Evolutionary conservation across 2,329 filamentous ascomycete species (phyloP).

Genomic region (Fusarium longipes): DNA sequence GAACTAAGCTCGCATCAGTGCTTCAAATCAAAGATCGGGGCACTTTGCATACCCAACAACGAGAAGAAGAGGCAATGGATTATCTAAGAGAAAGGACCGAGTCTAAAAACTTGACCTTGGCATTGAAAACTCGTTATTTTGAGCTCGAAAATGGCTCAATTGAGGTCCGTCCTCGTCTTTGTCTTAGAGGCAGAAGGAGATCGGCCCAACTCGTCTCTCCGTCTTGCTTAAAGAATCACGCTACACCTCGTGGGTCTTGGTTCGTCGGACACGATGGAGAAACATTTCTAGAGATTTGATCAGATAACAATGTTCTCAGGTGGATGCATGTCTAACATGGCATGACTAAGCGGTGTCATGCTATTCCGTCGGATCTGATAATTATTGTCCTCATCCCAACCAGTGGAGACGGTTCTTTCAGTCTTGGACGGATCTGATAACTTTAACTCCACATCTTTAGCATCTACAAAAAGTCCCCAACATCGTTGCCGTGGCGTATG

Average conservation of each 20-base stretch:
- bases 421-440: slow-evolving; percentile 48
- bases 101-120: neutral
- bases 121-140: neutral
- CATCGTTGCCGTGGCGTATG: slow-evolving; percentile 31
- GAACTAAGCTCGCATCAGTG: neutral
- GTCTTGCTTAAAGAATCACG: neutral
- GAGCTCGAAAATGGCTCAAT: slow-evolving; percentile 28
- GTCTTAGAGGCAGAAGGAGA: neutral
- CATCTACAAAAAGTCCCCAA: slow-evolving; percentile 21
- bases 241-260: slow-evolving; percentile 1
- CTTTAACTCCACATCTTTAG: slow-evolving; percentile 44
- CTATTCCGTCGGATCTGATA: slow-evolving; percentile 16
- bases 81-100: neutral
- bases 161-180: neutral
- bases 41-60: neutral
- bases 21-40: neutral
- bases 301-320: slow-evolving; percentile 28
- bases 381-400: neutral
- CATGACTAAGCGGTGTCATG: slow-evolving; percentile 11
- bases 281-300: slow-evolving; percentile 14
- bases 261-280: neutral
- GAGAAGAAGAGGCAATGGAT: no score
- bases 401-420: slow-evolving; percentile 4
- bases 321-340: neutral
- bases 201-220: neutral